These are phyloP conservation scores for Mucor ambiguus DNA, from an alignment of 371 early-diverging fungal genomes.

Conservation along the genomic window DNA sequence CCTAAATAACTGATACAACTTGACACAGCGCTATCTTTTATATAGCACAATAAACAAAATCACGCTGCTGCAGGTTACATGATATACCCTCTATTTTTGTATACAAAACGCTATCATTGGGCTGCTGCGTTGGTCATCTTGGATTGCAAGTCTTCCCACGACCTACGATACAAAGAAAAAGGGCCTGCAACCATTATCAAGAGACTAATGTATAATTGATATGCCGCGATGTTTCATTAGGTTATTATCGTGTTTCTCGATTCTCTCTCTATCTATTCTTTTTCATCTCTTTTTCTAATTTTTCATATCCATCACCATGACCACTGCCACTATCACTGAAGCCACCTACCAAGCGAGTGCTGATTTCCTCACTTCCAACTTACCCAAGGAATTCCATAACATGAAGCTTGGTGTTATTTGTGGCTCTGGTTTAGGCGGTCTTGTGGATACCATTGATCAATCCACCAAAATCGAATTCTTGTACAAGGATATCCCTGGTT, in stretches of 20 bases:
- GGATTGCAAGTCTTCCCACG: background rate
- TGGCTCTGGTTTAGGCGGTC: slow-evolving; percentile 90
- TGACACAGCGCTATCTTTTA: background rate
- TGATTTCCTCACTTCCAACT: slow-evolving; percentile 25
- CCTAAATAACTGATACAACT: background rate
- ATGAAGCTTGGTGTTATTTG: slow-evolving; percentile 85
- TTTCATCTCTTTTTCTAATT: slow-evolving; percentile 5
- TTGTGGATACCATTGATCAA: slow-evolving; percentile 76
- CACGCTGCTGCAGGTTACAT: no score
- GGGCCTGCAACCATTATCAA: no score
- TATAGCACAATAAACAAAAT: background rate
- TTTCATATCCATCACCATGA: slow-evolving; percentile 9
- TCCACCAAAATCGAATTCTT: slow-evolving; percentile 59
- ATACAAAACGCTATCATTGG: background rate
- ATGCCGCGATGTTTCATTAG: background rate
- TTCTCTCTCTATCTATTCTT: background rate
- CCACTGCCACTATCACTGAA: slow-evolving; percentile 26
- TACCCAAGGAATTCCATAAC: slow-evolving; percentile 41
- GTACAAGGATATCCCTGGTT: slow-evolving; percentile 89
- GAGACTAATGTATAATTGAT: background rate
- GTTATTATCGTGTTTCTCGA: background rate
- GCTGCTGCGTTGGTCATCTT: background rate
- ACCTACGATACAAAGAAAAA: background rate
- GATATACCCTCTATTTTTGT: background rate
- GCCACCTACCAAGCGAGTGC: slow-evolving; percentile 31